Conservation (phyloP, 129 eudicot species). For the Escallonia rubra region DNA sequence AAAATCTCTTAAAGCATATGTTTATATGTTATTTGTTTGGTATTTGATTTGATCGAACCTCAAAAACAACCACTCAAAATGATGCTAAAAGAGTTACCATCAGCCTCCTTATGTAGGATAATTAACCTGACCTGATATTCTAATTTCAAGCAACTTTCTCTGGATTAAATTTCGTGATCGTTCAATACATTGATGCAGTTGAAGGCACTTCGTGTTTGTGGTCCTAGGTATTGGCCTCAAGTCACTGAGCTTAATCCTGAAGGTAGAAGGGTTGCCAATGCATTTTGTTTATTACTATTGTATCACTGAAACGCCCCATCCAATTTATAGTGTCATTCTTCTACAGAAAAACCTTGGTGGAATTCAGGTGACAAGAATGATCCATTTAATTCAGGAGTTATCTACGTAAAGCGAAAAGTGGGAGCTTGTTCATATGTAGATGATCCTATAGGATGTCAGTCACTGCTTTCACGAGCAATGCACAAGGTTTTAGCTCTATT, state of each 20-base stretch:
- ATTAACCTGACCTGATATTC: background rate
- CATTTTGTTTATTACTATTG: conserved; percentile 13
- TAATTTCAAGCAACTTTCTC: background rate
- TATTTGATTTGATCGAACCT: background rate
- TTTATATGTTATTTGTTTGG: no score
- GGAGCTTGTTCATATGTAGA: conserved; percentile 96
- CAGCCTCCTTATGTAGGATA: no score
- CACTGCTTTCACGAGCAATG: conserved; percentile 90
- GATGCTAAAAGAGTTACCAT: background rate
- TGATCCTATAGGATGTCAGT: conserved; percentile 91
- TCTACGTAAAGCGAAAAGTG: conserved; percentile 86
- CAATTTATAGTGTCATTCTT: conserved; percentile 4
- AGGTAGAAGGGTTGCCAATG: conserved; percentile 33
- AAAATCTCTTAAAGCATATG: no score
- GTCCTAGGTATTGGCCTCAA: conserved; percentile 99
- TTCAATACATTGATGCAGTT: conserved; percentile 47
- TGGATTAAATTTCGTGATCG: background rate
- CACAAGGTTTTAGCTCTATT: conserved; percentile 59
- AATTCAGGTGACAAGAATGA: conserved; percentile 59
- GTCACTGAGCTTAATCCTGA: conserved; percentile 82
- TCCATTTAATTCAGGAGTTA: conserved; percentile 87
- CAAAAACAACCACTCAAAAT: background rate
- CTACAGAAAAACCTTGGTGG: conserved; percentile 95
- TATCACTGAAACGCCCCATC: background rate
- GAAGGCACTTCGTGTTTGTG: conserved; percentile 83